A percentile compares a stretch with the other conserved stretches of the same genome.
phyloP scores from a whole-genome alignment of 345 rosid species.

The Populus alba region DNA sequence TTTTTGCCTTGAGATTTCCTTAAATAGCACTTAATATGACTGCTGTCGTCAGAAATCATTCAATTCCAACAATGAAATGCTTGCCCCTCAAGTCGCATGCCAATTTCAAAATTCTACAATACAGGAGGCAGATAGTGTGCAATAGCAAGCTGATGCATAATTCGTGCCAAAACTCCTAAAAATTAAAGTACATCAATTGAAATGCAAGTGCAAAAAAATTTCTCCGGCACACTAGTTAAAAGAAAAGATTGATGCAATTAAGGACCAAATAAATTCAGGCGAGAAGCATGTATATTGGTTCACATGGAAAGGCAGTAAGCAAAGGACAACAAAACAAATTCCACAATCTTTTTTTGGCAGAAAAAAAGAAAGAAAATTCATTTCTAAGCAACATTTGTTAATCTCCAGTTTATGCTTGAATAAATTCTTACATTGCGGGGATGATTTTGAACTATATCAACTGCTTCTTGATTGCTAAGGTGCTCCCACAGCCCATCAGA shows the following conservation, averaged over 20 bases:
- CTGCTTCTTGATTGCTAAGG: slow-evolving; percentile 35
- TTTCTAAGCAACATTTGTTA: no score
- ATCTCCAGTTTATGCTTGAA: no score
- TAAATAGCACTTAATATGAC: background rate
- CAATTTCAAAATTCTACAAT: background rate
- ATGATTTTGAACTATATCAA: slow-evolving; percentile 32
- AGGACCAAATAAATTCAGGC: background rate
- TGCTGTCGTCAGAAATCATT: background rate
- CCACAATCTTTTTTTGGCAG: no score
- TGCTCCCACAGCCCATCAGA: slow-evolving; percentile 40
- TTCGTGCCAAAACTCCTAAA: background rate
- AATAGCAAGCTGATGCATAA: background rate
- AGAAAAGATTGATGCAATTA: no score
- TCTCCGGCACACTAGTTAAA: no score
- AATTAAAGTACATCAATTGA: no score
- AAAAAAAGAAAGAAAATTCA: no score
- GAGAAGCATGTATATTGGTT: background rate
- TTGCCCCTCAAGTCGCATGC: background rate
- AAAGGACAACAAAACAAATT: background rate
- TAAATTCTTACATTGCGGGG: slow-evolving; percentile 22
- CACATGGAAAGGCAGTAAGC: no score
- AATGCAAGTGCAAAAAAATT: no score
- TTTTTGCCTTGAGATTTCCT: background rate
- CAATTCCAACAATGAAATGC: no score
- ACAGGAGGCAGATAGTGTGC: background rate